Evolutionary conservation across 306 rosid genomes (phyloP).

Genomic region (Clitoria ternatea): DNA sequence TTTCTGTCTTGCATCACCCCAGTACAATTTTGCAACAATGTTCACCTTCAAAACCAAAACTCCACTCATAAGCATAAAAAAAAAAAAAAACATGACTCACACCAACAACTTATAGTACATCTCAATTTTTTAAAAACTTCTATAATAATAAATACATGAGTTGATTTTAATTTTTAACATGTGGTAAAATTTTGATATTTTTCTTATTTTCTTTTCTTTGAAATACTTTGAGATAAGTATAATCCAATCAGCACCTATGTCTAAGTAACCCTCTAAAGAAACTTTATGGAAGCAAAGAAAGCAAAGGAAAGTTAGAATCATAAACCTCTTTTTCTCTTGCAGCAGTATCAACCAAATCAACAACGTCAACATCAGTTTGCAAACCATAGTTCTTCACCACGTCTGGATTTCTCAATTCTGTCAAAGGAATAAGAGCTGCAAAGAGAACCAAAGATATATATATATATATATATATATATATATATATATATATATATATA

Average conservation of each 20-base stretch:
- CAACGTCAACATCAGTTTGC: constrained; percentile 59
- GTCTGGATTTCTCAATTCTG: constrained; percentile 54
- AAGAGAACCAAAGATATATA: not conserved
- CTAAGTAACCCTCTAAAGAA: not conserved
- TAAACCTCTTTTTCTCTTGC: constrained; percentile 70
- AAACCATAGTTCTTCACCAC: constrained; percentile 48
- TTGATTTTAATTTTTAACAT: too few species aligned
- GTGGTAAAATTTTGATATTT: too few species aligned
- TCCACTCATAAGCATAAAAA: not conserved
- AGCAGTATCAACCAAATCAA: constrained; percentile 67
- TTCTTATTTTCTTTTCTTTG: too few species aligned
- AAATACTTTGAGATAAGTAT: too few species aligned
- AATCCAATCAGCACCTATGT: not conserved
- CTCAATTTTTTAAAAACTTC: too few species aligned
- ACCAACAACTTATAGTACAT: too few species aligned
- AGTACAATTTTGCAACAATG: constrained; percentile 61
- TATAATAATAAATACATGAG: too few species aligned
- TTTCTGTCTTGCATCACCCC: constrained; percentile 98
- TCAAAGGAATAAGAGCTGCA: constrained; percentile 75
- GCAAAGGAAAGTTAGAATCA: not conserved
- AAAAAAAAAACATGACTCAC: not conserved
- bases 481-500: too few species aligned
- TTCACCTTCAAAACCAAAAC: constrained; percentile 35
- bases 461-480: too few species aligned
- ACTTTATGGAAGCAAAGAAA: not conserved